Evolutionary conservation across 1,139 yeast genomes (phyloP).

Genomic region (Sugiyamaella japonica): DNA sequence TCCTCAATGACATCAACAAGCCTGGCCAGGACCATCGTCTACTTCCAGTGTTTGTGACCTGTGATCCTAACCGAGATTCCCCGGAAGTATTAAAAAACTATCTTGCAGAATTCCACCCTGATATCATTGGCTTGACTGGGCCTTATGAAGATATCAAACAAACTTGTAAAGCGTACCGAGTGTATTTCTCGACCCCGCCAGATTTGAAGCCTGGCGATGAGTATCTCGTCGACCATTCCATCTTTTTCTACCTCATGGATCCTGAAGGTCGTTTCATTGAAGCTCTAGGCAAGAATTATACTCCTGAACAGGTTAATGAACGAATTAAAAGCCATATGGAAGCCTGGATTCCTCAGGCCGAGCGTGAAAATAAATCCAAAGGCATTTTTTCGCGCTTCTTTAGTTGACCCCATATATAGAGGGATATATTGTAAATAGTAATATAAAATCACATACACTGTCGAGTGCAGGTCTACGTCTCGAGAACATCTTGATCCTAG

Average conservation of each 20-base stretch:
- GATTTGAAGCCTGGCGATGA: conserved; percentile 93
- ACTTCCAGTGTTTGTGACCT: conserved; percentile 88
- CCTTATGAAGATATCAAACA: conserved; percentile 79
- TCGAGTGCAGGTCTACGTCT: too few species aligned
- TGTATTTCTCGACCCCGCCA: conserved; percentile 94
- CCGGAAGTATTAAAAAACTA: conserved; percentile 81
- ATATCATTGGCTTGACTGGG: conserved; percentile 88
- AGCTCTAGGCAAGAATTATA: conserved; percentile 89
- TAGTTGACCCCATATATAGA: background rate
- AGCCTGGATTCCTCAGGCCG: conserved; percentile 62
- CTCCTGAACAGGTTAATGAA: conserved; percentile 73
- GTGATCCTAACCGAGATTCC: conserved; percentile 93
- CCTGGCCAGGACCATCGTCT: conserved; percentile 48
- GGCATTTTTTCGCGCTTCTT: conserved; percentile 21
- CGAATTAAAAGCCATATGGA: conserved; percentile 75
- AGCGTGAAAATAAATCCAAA: conserved; percentile 26
- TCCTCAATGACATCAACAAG: conserved; percentile 61
- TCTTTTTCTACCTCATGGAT: conserved; percentile 94
- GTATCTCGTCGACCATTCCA: conserved; percentile 93
- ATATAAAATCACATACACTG: background rate
- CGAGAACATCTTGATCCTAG: too few species aligned
- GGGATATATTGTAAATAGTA: background rate
- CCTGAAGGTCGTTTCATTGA: conserved; percentile 95
- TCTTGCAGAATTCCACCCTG: conserved; percentile 82
- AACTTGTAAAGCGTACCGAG: conserved; percentile 84